These are phyloP conservation scores for Coemansia sp. DNA, from an alignment of 192 early-diverging fungal genomes.

Conservation along the genomic window DNA sequence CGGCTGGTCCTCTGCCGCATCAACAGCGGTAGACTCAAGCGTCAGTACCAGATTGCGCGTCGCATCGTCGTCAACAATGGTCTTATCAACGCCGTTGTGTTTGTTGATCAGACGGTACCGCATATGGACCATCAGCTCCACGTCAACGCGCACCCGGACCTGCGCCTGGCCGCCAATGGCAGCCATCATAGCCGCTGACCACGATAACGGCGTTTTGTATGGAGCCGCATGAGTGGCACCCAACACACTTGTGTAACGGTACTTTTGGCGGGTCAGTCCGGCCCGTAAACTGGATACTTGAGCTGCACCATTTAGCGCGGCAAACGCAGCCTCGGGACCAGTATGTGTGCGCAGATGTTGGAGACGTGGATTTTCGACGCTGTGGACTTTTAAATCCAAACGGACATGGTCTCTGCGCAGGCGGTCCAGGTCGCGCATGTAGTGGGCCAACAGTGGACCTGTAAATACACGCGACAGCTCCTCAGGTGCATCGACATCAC, in stretches of 20 bases:
- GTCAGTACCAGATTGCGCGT: slow-evolving; percentile 41
- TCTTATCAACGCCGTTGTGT: slow-evolving; percentile 4
- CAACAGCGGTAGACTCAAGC: slow-evolving; percentile 18
- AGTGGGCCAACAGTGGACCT: slow-evolving; percentile 28
- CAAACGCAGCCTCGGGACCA: slow-evolving; percentile 29
- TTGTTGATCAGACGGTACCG: slow-evolving; percentile 27
- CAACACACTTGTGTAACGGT: slow-evolving; percentile 24
- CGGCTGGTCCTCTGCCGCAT: not conserved
- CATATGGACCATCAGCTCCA: slow-evolving; percentile 34
- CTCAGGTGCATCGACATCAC: slow-evolving; percentile 12
- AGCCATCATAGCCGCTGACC: not conserved
- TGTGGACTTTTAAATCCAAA: slow-evolving; percentile 23
- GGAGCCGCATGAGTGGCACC: slow-evolving; percentile 20
- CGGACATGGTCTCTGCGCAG: slow-evolving; percentile 34
- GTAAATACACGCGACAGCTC: slow-evolving; percentile 28
- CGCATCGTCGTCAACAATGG: slow-evolving; percentile 42
- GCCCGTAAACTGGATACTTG: slow-evolving; percentile 18
- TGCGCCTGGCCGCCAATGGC: slow-evolving; percentile 10
- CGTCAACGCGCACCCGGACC: slow-evolving; percentile 36
- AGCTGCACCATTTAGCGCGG: slow-evolving; percentile 12
- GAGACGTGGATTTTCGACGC: slow-evolving; percentile 21
- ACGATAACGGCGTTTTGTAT: not conserved
- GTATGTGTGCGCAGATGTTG: slow-evolving; percentile 41
- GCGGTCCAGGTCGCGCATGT: slow-evolving; percentile 26
- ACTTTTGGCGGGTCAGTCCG: slow-evolving; percentile 28